Conservation (phyloP, 768 basidiomycete genomes). For the Russula foetens region DNA sequence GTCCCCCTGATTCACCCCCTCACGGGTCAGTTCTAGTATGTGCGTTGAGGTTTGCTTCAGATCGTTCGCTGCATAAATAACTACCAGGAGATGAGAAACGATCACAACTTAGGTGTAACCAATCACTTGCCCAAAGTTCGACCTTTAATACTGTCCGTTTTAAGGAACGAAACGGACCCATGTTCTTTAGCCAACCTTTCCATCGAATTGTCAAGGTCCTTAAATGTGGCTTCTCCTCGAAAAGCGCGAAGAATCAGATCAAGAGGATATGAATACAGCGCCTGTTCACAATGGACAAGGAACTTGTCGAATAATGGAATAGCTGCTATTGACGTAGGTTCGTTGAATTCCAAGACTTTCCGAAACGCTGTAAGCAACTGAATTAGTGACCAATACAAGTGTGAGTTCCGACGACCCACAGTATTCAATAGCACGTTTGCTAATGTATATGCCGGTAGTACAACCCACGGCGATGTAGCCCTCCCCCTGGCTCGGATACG, state of each 20-base stretch:
- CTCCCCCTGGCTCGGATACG: not conserved
- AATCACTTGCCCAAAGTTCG: not conserved
- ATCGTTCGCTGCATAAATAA: not conserved
- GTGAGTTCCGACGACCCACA: not conserved
- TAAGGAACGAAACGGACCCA: not conserved
- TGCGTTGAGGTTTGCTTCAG: not conserved
- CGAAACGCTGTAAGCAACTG: not conserved
- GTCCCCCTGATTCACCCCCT: not conserved
- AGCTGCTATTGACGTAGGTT: not conserved
- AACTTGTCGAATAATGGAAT: slow-evolving; percentile 1
- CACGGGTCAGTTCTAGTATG: not conserved
- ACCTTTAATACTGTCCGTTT: not conserved
- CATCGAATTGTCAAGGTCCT: not conserved
- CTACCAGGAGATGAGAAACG: not conserved
- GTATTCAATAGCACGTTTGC: not conserved
- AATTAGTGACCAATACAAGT: not conserved
- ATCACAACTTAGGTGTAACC: not conserved
- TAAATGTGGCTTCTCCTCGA: not conserved
- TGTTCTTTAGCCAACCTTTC: not conserved
- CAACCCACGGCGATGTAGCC: slow-evolving; percentile 1
- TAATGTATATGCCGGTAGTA: not conserved
- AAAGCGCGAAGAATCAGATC: not conserved
- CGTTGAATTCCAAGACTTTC: not conserved
- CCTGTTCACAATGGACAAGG: not conserved
- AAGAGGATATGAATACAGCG: not conserved